A percentile compares a stretch with the other conserved stretches of the same genome.
phyloP scores from a whole-genome alignment of 768 basidiomycete genomes.

The Gloeopeniophorella convolvens region DNA sequence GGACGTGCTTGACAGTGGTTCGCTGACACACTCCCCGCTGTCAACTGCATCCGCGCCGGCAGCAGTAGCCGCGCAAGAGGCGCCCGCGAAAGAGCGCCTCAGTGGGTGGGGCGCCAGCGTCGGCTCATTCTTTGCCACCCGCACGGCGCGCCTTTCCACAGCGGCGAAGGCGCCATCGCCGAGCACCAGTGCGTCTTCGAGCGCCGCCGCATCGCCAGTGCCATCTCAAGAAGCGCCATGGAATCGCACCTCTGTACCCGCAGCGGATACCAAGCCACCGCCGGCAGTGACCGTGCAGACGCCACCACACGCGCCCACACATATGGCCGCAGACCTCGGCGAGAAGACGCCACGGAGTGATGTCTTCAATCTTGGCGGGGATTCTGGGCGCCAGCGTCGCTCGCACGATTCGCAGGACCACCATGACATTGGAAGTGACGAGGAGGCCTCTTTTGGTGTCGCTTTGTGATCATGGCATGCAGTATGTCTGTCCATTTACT shows the following conservation, averaged over 20 bases:
- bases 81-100: slow-evolving; percentile 16
- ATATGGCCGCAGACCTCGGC: not conserved
- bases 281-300: not conserved
- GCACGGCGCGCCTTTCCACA: slow-evolving; percentile 9
- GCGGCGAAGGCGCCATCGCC: slow-evolving; percentile 1
- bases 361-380: not conserved
- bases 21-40: slow-evolving; percentile 9
- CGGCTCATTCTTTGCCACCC: slow-evolving; percentile 20
- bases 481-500: not conserved
- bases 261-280: not conserved
- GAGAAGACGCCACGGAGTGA: slow-evolving; percentile 7
- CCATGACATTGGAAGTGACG: slow-evolving; percentile 3
- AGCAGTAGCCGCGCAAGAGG: slow-evolving; percentile 23
- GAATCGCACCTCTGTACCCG: not conserved
- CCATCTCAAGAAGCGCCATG: not conserved
- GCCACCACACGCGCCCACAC: not conserved
- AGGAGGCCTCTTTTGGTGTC: slow-evolving; percentile 16
- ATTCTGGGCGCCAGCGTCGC: not conserved
- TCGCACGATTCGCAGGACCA: not conserved
- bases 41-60: not conserved
- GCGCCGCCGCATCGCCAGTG: slow-evolving; percentile 6
- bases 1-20: slow-evolving; percentile 21
- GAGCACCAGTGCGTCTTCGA: slow-evolving; percentile 5
- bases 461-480: slow-evolving; percentile 3
- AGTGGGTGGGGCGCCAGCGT: slow-evolving; percentile 19